Evolutionary conservation across 2,329 filamentous ascomycete genomes (phyloP).

Genomic region (Elsinoe batatas): DNA sequence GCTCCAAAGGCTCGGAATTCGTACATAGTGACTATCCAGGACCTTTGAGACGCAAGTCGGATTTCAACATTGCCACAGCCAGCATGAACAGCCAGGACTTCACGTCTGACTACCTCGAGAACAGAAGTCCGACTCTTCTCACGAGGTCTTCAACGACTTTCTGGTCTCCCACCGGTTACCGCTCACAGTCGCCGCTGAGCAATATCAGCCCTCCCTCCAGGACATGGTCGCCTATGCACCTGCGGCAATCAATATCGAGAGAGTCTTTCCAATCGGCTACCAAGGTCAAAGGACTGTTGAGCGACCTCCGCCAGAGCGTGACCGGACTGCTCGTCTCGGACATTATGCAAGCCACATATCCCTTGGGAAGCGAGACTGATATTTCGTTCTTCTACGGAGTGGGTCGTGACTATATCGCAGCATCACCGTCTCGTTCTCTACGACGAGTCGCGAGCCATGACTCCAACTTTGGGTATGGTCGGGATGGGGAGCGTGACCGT

Average conservation of each 20-base stretch:
- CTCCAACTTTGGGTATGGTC: background rate
- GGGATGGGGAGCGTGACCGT: background rate
- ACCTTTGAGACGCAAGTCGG: background rate
- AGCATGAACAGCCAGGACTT: slow-evolving; percentile 45
- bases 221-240: slow-evolving; percentile 13
- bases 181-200: slow-evolving; percentile 53
- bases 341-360: slow-evolving; percentile 74
- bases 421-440: background rate
- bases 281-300: slow-evolving; percentile 47
- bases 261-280: slow-evolving; percentile 10
- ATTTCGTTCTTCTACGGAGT: slow-evolving; percentile 64
- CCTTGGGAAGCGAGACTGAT: slow-evolving; percentile 87
- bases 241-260: slow-evolving; percentile 12
- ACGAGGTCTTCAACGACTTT: slow-evolving; percentile 71
- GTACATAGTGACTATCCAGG: slow-evolving; percentile 6
- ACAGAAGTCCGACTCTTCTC: slow-evolving; percentile 57
- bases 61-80: slow-evolving; percentile 43
- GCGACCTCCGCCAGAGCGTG: slow-evolving; percentile 66
- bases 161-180: slow-evolving; percentile 76
- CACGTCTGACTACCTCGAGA: slow-evolving; percentile 58
- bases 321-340: slow-evolving; percentile 83
- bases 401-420: slow-evolving; percentile 27
- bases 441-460: background rate
- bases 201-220: slow-evolving; percentile 42
- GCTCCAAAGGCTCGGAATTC: slow-evolving; percentile 11